phyloP scores from a whole-genome alignment of 208 protist species.

The Kentomonas sorsogonicus region DNA sequence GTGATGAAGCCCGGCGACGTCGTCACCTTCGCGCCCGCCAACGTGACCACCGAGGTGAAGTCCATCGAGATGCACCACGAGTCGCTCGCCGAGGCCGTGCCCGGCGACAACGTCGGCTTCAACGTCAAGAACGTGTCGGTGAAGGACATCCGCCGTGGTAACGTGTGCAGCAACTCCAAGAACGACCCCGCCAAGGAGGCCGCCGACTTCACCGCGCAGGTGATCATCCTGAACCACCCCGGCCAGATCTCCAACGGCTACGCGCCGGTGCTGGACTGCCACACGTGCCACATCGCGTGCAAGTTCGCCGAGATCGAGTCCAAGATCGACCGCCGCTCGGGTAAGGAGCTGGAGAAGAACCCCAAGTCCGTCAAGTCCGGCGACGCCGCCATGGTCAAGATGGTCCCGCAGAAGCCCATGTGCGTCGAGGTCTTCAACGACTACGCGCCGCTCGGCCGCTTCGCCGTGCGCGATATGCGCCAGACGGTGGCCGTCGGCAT shows the following conservation, averaged over 20 bases:
- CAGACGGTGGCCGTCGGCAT: no score
- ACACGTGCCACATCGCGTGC: conserved; percentile 93
- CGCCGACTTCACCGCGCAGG: conserved; percentile 83
- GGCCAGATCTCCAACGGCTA: conserved; percentile 88
- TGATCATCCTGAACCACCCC: conserved; percentile 93
- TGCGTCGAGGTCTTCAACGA: no score
- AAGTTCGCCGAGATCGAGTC: conserved; percentile 82
- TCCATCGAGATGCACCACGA: conserved; percentile 91
- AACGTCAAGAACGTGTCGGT: conserved; percentile 91
- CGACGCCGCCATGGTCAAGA: no score
- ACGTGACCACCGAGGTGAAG: conserved; percentile 53
- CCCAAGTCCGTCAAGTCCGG: conserved; percentile 88
- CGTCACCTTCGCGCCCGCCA: conserved; percentile 44
- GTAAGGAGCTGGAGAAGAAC: conserved; percentile 85
- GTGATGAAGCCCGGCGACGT: conserved; percentile 42
- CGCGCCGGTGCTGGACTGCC: conserved; percentile 87
- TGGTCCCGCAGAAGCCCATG: no score
- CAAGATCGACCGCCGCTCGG: conserved; percentile 90
- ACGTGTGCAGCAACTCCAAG: conserved; percentile 51
- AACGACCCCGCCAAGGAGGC: conserved; percentile 55
- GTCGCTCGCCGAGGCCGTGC: conserved; percentile 51
- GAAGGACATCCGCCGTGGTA: conserved; percentile 88
- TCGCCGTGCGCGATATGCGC: no score
- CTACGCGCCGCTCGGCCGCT: no score
- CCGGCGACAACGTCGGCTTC: conserved; percentile 93